Conservation (phyloP, 345 rosid species). For the Aquilaria malaccensis region DNA sequence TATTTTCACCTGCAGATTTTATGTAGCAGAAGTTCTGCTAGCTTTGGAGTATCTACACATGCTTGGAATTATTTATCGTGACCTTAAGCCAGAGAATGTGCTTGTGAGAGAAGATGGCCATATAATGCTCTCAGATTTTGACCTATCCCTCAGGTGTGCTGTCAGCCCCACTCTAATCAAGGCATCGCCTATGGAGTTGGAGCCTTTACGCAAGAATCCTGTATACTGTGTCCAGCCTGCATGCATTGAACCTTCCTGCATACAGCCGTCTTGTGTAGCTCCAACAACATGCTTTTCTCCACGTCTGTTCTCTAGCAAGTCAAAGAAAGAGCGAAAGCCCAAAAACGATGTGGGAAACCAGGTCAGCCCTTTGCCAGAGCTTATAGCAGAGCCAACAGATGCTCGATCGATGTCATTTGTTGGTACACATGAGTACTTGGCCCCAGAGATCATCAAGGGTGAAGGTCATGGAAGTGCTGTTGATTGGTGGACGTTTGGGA, state of each 20-base stretch:
- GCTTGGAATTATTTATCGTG: slow-evolving; percentile 74
- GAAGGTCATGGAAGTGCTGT: slow-evolving; percentile 98
- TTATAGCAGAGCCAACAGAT: slow-evolving; percentile 84
- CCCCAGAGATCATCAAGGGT: slow-evolving; percentile 86
- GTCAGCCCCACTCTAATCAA: slow-evolving; percentile 81
- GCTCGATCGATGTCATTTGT: slow-evolving; percentile 96
- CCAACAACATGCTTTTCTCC: slow-evolving; percentile 89
- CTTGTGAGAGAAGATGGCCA: slow-evolving; percentile 72
- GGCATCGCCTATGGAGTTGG: slow-evolving; percentile 50
- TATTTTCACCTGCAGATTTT: slow-evolving; percentile 42
- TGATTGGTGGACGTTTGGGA: slow-evolving; percentile 97
- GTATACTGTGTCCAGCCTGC: slow-evolving; percentile 76
- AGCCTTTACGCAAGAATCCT: slow-evolving; percentile 58
- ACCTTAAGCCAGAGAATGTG: slow-evolving; percentile 78
- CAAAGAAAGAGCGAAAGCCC: slow-evolving; percentile 65
- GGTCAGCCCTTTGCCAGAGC: slow-evolving; percentile 84
- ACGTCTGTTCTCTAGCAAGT: slow-evolving; percentile 77
- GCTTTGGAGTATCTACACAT: slow-evolving; percentile 72
- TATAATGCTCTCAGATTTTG: slow-evolving; percentile 81
- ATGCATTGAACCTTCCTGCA: slow-evolving; percentile 78
- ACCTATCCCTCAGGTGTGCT: slow-evolving; percentile 73
- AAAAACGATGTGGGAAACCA: slow-evolving; percentile 67
- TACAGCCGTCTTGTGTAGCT: slow-evolving; percentile 77
- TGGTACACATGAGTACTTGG: slow-evolving; percentile 88
- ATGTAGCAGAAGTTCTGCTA: slow-evolving; percentile 64